Evolutionary conservation across 2,329 filamentous ascomycete species (phyloP).

Genomic region (Venturia asperata): DNA sequence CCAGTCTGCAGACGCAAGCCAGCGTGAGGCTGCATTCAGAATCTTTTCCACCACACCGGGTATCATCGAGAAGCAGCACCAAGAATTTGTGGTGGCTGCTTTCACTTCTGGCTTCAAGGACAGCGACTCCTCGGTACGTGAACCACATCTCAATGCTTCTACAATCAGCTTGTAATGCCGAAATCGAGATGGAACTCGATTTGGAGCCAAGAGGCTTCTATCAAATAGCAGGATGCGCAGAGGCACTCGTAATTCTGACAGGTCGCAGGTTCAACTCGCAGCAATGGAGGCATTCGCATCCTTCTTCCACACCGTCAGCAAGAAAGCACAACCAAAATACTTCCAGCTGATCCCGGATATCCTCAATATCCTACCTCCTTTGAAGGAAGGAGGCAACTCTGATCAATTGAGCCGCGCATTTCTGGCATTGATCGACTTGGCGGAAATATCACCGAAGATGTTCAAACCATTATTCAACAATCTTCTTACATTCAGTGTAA

Average conservation of each 20-base stretch:
- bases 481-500: conserved; percentile 85
- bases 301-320: conserved; percentile 86
- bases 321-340: conserved; percentile 85
- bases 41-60: conserved; percentile 93
- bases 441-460: conserved; percentile 93
- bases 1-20: conserved; percentile 72
- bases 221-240: background rate
- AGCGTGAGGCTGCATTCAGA: conserved; percentile 87
- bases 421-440: conserved; percentile 84
- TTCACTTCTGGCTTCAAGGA: conserved; percentile 93
- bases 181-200: conserved; percentile 19
- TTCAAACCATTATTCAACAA: conserved; percentile 93
- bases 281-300: conserved; percentile 96
- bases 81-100: conserved; percentile 78
- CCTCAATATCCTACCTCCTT: conserved; percentile 85
- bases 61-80: conserved; percentile 93
- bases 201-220: background rate
- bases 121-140: conserved; percentile 64
- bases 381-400: conserved; percentile 85
- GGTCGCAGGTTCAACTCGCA: conserved; percentile 70
- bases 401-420: conserved; percentile 87
- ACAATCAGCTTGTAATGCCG: background rate
- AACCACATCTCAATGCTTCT: background rate
- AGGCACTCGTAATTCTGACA: conserved; percentile 21
- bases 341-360: conserved; percentile 81